Percentiles rank a stretch among this genome's conserved stretches.
Conservation (phyloP, 208 protist species). For the Leishmania amazonensis region DNA sequence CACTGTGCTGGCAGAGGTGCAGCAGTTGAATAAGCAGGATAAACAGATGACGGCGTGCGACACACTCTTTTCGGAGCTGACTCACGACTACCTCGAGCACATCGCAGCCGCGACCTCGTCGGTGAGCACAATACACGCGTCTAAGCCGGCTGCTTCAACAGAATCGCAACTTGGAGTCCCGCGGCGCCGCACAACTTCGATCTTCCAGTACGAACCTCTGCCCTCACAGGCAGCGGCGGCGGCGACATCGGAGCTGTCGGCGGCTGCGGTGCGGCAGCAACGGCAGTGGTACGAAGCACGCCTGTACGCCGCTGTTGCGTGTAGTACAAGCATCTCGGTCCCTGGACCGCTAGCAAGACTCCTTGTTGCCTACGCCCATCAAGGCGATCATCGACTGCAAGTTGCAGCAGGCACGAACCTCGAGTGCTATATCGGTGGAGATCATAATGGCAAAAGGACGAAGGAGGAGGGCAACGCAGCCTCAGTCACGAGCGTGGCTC, state of each 20-base stretch:
- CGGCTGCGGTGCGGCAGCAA: slow-evolving; percentile 4
- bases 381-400: slow-evolving; percentile 17
- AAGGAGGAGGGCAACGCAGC: background rate
- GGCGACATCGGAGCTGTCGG: background rate
- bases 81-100: slow-evolving; percentile 21
- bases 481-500: background rate
- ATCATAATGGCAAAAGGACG: background rate
- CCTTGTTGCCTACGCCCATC: slow-evolving; percentile 31
- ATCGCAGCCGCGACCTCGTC: background rate
- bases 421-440: background rate
- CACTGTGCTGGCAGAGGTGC: slow-evolving; percentile 1
- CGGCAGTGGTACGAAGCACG: slow-evolving; percentile 33
- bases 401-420: slow-evolving; percentile 8
- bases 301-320: slow-evolving; percentile 30
- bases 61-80: slow-evolving; percentile 37
- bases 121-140: background rate
- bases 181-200: background rate
- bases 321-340: slow-evolving; percentile 11
- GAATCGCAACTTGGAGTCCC: background rate
- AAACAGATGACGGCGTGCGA: slow-evolving; percentile 3
- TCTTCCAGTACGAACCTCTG: slow-evolving; percentile 15
- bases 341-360: slow-evolving; percentile 29
- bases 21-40: slow-evolving; percentile 1
- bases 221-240: background rate
- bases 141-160: background rate